Conservation (phyloP, 352 stramenopile genomes). For the Phytophthora citricola region DNA sequence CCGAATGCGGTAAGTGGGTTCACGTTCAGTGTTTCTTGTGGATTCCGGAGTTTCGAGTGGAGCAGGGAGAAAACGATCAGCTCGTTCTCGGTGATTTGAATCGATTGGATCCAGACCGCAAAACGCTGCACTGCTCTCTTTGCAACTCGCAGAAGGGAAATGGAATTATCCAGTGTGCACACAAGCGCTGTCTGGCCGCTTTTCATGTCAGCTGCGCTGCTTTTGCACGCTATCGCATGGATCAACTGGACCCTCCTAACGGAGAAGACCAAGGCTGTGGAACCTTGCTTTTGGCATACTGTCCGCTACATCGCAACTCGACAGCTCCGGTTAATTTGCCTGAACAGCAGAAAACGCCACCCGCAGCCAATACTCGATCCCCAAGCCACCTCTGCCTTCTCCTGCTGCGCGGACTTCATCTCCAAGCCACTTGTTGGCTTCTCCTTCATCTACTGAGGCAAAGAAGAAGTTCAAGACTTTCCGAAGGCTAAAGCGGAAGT, state of each 20-base stretch:
- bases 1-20: conserved; percentile 73
- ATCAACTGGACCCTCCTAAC: conserved; percentile 52
- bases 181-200: conserved; percentile 70
- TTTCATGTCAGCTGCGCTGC: conserved; percentile 87
- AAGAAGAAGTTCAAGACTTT: conserved; percentile 75
- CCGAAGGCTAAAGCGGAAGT: conserved; percentile 74
- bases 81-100: conserved; percentile 55
- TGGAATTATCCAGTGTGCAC: conserved; percentile 82
- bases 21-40: conserved; percentile 90
- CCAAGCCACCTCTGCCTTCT: conserved; percentile 23
- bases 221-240: conserved; percentile 63
- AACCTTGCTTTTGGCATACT: conserved; percentile 79
- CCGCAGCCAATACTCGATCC: conserved; percentile 1
- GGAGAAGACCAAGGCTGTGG: conserved; percentile 41
- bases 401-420: conserved; percentile 32
- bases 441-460: conserved; percentile 46
- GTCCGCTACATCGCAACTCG: conserved; percentile 59
- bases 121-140: conserved; percentile 68
- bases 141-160: conserved; percentile 65
- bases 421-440: conserved; percentile 62
- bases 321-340: conserved; percentile 18
- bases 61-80: conserved; percentile 41
- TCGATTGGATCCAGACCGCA: conserved; percentile 65
- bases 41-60: conserved; percentile 77
- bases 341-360: conserved; percentile 17